A percentile compares a stretch with the other conserved stretches of the same genome.
These are phyloP conservation scores for Lecanicillium sp. DNA, from an alignment of 2,329 filamentous ascomycete genomes.

Conservation along the genomic window DNA sequence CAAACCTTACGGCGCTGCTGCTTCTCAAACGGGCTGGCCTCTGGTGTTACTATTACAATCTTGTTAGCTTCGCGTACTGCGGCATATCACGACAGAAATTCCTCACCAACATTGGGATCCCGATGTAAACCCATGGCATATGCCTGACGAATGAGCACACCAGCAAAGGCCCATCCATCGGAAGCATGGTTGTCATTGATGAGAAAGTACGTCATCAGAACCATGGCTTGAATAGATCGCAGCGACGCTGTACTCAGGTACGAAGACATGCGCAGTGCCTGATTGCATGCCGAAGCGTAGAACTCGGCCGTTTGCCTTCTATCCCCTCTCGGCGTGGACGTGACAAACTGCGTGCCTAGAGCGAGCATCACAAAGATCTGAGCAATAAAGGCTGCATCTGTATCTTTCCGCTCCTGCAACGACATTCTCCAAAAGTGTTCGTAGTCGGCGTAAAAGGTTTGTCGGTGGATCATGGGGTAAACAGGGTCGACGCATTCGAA, in stretches of 20 bases:
- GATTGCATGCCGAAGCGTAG: conserved; percentile 72
- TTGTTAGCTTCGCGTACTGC: conserved; percentile 9
- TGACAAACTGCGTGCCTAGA: conserved; percentile 70
- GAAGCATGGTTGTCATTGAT: conserved; percentile 82
- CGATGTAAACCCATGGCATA: conserved; percentile 77
- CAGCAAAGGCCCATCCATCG: conserved; percentile 75
- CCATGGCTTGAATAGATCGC: conserved; percentile 70
- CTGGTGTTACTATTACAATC: conserved; percentile 43
- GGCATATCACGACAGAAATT: too few relatives aligned
- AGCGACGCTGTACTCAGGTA: conserved; percentile 70
- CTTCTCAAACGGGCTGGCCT: conserved; percentile 62
- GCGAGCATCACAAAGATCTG: conserved; percentile 72
- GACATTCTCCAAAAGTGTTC: conserved; percentile 66
- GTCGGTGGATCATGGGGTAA: conserved; percentile 71
- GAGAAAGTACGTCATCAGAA: conserved; percentile 70
- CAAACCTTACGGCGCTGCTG: conserved; percentile 72
- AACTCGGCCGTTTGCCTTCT: conserved; percentile 72
- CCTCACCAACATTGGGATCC: conserved; percentile 61
- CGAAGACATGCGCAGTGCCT: conserved; percentile 65
- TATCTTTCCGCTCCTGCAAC: conserved; percentile 45
- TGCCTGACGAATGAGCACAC: conserved; percentile 66
- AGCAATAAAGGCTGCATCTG: conserved; percentile 62
- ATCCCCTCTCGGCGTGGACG: conserved; percentile 44
- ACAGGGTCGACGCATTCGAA: conserved; percentile 70
- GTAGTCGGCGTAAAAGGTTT: conserved; percentile 70